phyloP scores from a whole-genome alignment of 805 yeast genomes.

The Starmerella khaoyaiensis region DNA sequence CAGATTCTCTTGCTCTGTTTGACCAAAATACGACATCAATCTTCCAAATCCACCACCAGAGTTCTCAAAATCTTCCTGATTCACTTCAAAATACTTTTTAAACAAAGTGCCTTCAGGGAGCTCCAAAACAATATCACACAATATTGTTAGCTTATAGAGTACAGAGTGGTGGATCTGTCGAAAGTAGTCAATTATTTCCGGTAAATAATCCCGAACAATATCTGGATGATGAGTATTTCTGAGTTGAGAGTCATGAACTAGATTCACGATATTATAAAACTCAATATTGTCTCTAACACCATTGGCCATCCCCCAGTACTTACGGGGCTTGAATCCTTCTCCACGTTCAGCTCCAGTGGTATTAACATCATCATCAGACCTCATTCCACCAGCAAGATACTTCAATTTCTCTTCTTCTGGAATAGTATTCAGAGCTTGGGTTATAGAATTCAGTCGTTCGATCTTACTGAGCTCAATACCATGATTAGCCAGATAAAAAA shows the following conservation, averaged over 20 bases:
- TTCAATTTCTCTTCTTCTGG: conserved; percentile 32
- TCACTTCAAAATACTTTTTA: conserved; percentile 29
- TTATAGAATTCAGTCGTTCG: conserved; percentile 31
- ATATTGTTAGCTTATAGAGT: conserved; percentile 28
- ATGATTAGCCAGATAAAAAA: conserved; percentile 34
- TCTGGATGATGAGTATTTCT: conserved; percentile 31
- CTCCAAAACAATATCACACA: conserved; percentile 36
- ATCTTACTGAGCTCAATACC: conserved; percentile 30
- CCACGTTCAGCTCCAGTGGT: conserved; percentile 37
- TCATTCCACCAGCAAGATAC: conserved; percentile 33
- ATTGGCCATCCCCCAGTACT: conserved; percentile 37
- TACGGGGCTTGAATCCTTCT: conserved; percentile 37
- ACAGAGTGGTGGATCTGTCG: conserved; percentile 31
- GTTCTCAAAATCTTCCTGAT: conserved; percentile 25
- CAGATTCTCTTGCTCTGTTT: conserved; percentile 24
- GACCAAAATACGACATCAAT: conserved; percentile 31
- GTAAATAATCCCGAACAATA: conserved; percentile 30
- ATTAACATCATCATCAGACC: conserved; percentile 24
- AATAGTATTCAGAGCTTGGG: conserved; percentile 33
- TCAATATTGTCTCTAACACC: conserved; percentile 35
- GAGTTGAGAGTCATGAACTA: conserved; percentile 29
- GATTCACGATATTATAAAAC: conserved; percentile 34
- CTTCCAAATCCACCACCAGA: conserved; percentile 35
- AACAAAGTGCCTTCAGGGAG: conserved; percentile 37
- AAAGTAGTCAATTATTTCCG: conserved; percentile 33